Percentiles rank a stretch among this genome's conserved stretches.
Conservation (phyloP, 441 rosid species). For the Erodium moschatum region DNA sequence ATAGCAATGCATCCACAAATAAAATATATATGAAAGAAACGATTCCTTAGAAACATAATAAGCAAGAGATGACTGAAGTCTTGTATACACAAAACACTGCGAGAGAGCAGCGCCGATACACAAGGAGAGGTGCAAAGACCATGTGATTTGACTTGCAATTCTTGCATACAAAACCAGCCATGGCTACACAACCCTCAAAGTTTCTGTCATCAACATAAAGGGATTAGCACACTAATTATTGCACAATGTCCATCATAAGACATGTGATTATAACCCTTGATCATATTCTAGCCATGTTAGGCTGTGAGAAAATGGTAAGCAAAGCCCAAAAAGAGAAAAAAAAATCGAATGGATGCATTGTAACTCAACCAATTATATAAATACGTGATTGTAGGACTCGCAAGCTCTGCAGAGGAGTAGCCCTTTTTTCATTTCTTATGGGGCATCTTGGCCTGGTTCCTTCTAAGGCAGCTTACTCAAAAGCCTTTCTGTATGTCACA, state of each 20-base stretch:
- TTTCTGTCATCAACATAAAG: background rate
- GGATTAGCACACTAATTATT: background rate
- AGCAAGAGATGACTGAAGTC: background rate
- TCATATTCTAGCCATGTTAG: background rate
- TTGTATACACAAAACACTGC: background rate
- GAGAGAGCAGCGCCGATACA: background rate
- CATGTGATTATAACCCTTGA: background rate
- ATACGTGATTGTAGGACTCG: background rate
- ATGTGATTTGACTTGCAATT: background rate
- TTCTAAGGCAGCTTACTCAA: constrained; percentile 1
- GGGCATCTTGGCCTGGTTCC: background rate
- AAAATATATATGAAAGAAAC: too few species aligned
- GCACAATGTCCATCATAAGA: background rate
- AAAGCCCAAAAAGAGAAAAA: background rate
- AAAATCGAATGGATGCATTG: background rate
- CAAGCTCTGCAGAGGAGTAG: background rate
- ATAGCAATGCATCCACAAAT: too few species aligned
- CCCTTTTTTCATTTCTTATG: background rate
- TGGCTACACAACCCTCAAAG: background rate
- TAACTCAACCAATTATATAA: background rate
- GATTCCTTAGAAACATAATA: background rate
- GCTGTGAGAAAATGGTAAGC: background rate
- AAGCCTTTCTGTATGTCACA: background rate
- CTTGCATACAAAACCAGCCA: background rate
- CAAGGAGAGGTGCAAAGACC: background rate